Conservation (phyloP, 2,329 filamentous ascomycete species). For the Sclerotinia minor region DNA sequence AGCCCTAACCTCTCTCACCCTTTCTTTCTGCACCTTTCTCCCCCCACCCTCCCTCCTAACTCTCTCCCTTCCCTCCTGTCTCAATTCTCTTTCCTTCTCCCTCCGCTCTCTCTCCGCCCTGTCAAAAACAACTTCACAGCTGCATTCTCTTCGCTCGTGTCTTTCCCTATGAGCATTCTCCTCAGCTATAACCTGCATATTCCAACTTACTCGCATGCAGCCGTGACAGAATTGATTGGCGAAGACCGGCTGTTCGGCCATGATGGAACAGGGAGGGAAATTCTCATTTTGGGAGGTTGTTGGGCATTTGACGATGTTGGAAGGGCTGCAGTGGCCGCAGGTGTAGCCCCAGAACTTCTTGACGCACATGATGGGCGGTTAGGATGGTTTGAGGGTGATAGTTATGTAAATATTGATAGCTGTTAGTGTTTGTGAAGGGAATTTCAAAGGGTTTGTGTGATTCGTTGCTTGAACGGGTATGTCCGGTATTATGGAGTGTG, state of each 20-base stretch:
- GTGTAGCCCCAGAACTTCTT: conserved; percentile 49
- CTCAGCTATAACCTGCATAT: conserved; percentile 32
- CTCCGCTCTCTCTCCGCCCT: conserved; percentile 31
- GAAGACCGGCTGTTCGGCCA: conserved; percentile 35
- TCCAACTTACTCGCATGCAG: conserved; percentile 40
- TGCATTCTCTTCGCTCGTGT: conserved; percentile 35
- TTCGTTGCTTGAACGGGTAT: neutral
- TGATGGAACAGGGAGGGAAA: conserved; percentile 37
- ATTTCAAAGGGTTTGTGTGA: neutral
- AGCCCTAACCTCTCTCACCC: neutral
- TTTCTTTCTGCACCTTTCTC: neutral
- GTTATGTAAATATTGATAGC: neutral
- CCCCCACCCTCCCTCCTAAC: conserved; percentile 24
- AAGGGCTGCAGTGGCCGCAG: conserved; percentile 50
- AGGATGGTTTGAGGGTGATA: neutral
- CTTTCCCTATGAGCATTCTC: conserved; percentile 35
- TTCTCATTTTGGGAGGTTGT: conserved; percentile 30
- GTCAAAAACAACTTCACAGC: conserved; percentile 36
- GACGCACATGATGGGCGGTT: conserved; percentile 47
- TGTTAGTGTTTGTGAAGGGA: neutral
- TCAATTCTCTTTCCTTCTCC: conserved; percentile 1
- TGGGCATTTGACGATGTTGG: conserved; percentile 48
- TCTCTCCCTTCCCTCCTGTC: conserved; percentile 21
- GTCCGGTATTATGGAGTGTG: too few species aligned
- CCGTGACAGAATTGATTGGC: conserved; percentile 37